Conservation (phyloP, 78 protist genomes). For the Planoprotostelium fungivorum region DNA sequence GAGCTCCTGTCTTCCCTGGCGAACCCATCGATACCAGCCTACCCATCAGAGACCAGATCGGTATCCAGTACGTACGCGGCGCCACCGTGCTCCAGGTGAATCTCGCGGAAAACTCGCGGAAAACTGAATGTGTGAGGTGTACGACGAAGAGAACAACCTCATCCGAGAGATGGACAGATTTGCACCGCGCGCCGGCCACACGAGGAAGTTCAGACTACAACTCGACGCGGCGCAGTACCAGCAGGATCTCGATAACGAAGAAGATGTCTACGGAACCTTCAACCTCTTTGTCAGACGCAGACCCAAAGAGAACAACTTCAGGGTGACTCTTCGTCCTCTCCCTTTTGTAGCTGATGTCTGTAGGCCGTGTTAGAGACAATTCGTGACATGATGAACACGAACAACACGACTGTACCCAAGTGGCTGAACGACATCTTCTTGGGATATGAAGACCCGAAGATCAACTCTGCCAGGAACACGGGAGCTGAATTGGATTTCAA, state of each 20-base stretch:
- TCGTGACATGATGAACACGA: conserved; percentile 60
- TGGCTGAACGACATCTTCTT: conserved; percentile 87
- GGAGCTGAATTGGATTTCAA: conserved; percentile 44
- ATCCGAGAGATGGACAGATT: neutral
- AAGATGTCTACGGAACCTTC: conserved; percentile 57
- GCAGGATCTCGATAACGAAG: conserved; percentile 12
- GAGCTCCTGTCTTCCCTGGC: neutral
- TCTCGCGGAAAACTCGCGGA: neutral
- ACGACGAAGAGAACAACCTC: neutral
- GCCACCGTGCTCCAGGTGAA: conserved; percentile 33
- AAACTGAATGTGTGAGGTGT: neutral
- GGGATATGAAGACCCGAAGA: conserved; percentile 70
- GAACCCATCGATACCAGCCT: neutral
- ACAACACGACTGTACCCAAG: conserved; percentile 72
- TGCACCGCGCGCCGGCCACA: neutral
- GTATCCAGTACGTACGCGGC: conserved; percentile 65
- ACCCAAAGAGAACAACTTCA: conserved; percentile 80
- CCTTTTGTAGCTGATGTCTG: neutral
- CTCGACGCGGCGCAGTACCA: conserved; percentile 79
- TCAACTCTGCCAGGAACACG: neutral
- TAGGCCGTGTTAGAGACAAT: conserved; percentile 87
- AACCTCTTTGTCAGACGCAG: conserved; percentile 83
- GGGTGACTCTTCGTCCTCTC: neutral
- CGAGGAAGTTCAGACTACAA: conserved; percentile 41
- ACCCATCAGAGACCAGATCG: conserved; percentile 15